Conservation (phyloP, 2,329 filamentous ascomycete species). For the Zasmidium cellare region DNA sequence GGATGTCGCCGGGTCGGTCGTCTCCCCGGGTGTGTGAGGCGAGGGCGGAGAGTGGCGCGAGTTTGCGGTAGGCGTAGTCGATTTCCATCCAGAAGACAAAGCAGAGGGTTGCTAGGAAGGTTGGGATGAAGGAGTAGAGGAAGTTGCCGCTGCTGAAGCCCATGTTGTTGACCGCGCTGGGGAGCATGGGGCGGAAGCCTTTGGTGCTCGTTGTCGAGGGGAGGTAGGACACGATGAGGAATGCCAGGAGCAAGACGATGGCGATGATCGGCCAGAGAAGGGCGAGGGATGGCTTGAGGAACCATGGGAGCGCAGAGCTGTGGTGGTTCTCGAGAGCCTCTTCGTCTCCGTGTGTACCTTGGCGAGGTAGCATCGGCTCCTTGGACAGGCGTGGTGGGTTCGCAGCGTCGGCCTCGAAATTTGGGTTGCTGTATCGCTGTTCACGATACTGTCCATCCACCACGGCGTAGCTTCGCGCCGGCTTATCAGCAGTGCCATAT, state of each 20-base stretch:
- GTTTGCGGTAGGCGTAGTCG: constrained; percentile 64
- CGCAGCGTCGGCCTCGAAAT: constrained; percentile 34
- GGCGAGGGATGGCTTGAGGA: constrained; percentile 66
- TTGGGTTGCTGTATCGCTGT: constrained; percentile 37
- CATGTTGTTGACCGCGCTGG: constrained; percentile 40
- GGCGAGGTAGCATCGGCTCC: constrained; percentile 32
- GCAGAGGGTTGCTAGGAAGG: constrained; percentile 65
- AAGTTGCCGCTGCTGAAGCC: constrained; percentile 88
- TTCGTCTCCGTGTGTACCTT: constrained; percentile 2
- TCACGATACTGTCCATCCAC: constrained; percentile 50
- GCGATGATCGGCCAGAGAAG: constrained; percentile 64
- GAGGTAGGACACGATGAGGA: constrained; percentile 74
- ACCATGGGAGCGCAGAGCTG: constrained; percentile 62
- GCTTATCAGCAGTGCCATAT: constrained; percentile 65
- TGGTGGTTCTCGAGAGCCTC: constrained; percentile 1
- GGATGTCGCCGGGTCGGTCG: constrained; percentile 35
- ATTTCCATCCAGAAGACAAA: constrained; percentile 68
- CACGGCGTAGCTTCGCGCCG: constrained; percentile 52
- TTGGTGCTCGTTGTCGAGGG: constrained; percentile 63
- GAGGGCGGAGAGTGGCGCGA: constrained; percentile 70
- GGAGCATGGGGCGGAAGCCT: constrained; percentile 72
- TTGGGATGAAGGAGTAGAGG: constrained; percentile 75
- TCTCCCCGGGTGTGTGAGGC: constrained; percentile 4
- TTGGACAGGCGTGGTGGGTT: constrained; percentile 46
- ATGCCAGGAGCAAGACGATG: constrained; percentile 63